Evolutionary conservation across 352 stramenopile species (phyloP).

Genomic region (Pythium phragmitis): DNA sequence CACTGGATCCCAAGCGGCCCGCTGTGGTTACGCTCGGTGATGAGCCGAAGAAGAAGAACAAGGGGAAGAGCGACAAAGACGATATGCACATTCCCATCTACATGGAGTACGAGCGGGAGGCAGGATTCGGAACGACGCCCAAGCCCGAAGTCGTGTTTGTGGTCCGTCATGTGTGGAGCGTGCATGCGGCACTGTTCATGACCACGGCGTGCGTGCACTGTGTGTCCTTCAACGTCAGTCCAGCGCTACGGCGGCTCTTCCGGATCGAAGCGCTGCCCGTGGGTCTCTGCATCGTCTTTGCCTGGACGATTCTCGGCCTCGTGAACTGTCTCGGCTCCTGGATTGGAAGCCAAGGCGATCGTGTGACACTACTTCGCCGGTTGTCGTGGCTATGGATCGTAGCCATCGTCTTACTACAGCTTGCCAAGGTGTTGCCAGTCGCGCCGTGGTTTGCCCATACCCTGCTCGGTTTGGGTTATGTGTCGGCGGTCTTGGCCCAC

Average conservation of each 20-base stretch:
- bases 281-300: slow-evolving; percentile 51
- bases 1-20: neutral
- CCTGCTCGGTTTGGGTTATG: slow-evolving; percentile 38
- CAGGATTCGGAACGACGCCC: slow-evolving; percentile 5
- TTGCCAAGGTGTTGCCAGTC: slow-evolving; percentile 34
- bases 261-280: slow-evolving; percentile 50
- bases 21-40: neutral
- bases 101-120: slow-evolving; percentile 27
- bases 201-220: slow-evolving; percentile 63
- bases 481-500: slow-evolving; percentile 42
- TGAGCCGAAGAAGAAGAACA: slow-evolving; percentile 9
- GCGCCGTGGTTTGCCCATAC: slow-evolving; percentile 30
- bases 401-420: slow-evolving; percentile 46
- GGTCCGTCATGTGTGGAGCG: slow-evolving; percentile 11
- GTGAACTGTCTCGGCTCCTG: slow-evolving; percentile 49
- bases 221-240: slow-evolving; percentile 62
- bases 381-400: slow-evolving; percentile 42
- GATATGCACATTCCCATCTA: slow-evolving; percentile 17
- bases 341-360: slow-evolving; percentile 47
- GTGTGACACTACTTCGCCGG: slow-evolving; percentile 42
- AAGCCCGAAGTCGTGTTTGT: slow-evolving; percentile 13
- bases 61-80: neutral
- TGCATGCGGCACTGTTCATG: slow-evolving; percentile 50
- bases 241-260: slow-evolving; percentile 46
- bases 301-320: slow-evolving; percentile 54